Base-by-base conservation (phyloP, 148 eudicot species). In the Salicornia ramosissima region DNA sequence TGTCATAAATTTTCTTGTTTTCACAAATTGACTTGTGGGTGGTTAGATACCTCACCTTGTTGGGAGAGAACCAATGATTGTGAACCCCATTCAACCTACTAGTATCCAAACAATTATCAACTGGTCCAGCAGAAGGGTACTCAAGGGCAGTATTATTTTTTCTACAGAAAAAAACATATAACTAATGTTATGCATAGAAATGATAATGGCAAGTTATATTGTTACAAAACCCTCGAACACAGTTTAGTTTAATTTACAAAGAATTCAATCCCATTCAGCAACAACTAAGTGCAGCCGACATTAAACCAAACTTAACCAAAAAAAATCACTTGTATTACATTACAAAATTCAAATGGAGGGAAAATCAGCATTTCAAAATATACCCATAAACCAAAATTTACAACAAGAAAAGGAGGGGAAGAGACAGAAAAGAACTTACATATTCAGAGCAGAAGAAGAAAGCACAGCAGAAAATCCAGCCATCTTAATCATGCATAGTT, bases 381-480 rank as follows among this genome's bases (percentile, higher is more conserved):
- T 6, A 53, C 70, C 36, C 57, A 70, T 30, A 29, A 75, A 53
- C 68, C 64, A 39, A 64, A 26, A 47, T 16, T 25, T 29, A 54
- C 28, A 54, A n/a, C n/a, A 25, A 61, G n/a, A 46, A 31, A 22
- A 56, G 45, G 25, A 68, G 16, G 21, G 16, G 21, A 6, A 51
- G 31, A 56, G 49, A 75, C 28, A 59, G 49, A 77, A 24, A 71
- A 25, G 22, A 36, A 73, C 80, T 62, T 68, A 78, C 80, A 50
- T 49, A 43, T 57, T 70, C 71, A 58, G 46, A 76, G 50, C 58
- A 61, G 72, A 67, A 68, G 72, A 42, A 61, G 73, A 62, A 49
- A 61, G 52, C 21, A 62, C 3, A 61, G 42, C 49, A 10, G 74
- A 76, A 29, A 51, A 16, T 42, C 69, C 65, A 72, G 73, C 69